These are phyloP conservation scores for Colletotrichum horii DNA, from an alignment of 2,329 filamentous ascomycete species.

Conservation along the genomic window DNA sequence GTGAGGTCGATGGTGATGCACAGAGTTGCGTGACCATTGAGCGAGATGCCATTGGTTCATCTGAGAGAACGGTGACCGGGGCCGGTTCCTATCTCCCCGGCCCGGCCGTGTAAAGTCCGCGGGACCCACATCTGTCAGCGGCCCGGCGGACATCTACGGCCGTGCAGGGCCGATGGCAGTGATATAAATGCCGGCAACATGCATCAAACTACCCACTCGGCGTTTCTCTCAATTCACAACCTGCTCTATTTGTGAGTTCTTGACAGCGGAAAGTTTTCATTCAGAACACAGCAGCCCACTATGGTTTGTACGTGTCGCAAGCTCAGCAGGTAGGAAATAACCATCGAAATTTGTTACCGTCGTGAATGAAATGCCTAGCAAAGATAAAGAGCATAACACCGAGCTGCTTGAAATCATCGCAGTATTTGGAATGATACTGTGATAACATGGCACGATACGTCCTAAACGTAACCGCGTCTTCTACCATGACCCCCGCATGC, in stretches of 20 bases:
- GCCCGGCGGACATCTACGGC: neutral
- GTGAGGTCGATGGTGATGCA: neutral
- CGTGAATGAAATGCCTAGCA: too few relatives aligned
- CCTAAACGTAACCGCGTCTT: too few relatives aligned
- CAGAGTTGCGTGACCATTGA: neutral
- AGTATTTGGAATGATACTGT: too few relatives aligned
- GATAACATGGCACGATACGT: too few relatives aligned
- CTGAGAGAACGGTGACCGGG: neutral
- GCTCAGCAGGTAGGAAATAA: neutral
- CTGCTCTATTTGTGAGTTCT: fast-evolving
- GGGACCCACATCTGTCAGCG: neutral
- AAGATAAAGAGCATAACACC: too few relatives aligned
- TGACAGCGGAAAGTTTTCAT: neutral
- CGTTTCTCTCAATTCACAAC: fast-evolving
- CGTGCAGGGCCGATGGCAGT: neutral
- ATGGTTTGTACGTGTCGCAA: neutral
- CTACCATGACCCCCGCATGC: too few relatives aligned
- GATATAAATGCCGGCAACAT: neutral
- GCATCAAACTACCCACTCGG: neutral
- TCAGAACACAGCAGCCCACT: neutral
- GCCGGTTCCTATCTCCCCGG: neutral
- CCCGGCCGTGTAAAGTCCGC: neutral
- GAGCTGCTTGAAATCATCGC: too few relatives aligned
- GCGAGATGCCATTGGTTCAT: neutral
- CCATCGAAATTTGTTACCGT: neutral